A percentile compares a stretch with the other conserved stretches of the same genome.
Evolutionary conservation across 2,329 filamentous ascomycete species (phyloP).

Genomic region (Pleoardoris graminearum): DNA sequence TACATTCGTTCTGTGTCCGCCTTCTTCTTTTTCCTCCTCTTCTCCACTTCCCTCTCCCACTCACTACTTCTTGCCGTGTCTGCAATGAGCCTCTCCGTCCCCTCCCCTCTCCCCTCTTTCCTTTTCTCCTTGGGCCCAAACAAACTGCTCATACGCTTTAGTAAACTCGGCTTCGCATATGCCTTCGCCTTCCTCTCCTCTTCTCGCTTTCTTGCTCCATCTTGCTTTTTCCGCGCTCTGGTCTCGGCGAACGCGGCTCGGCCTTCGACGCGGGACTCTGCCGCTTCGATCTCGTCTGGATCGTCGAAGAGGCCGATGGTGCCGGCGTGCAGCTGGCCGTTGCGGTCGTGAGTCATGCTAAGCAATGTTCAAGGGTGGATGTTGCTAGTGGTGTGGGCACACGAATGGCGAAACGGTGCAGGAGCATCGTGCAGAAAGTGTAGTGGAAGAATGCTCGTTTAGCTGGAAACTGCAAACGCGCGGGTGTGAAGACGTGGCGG

Average conservation of each 20-base stretch:
- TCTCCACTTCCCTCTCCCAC: background rate
- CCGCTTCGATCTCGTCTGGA: slow-evolving; percentile 10
- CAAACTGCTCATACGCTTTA: background rate
- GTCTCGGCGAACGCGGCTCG: background rate
- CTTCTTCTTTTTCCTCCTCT: background rate
- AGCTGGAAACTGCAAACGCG: background rate
- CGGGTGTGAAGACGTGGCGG: background rate
- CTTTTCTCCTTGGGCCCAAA: background rate
- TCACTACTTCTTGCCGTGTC: background rate
- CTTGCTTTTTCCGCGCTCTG: background rate
- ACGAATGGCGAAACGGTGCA: background rate
- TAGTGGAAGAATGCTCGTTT: background rate
- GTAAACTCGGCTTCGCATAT: background rate
- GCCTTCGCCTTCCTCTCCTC: background rate
- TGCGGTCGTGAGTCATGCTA: slow-evolving; percentile 5
- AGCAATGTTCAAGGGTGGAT: background rate
- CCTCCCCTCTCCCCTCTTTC: background rate
- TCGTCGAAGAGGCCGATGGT: slow-evolving; percentile 26
- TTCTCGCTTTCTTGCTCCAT: background rate
- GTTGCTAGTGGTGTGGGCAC: background rate
- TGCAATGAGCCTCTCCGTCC: background rate
- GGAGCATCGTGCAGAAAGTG: too few species aligned
- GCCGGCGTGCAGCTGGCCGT: slow-evolving; percentile 20
- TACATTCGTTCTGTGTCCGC: background rate
- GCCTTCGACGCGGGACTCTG: background rate